Evolutionary conservation across 345 rosid genomes (phyloP).

Genomic region (Acer saccharum): DNA sequence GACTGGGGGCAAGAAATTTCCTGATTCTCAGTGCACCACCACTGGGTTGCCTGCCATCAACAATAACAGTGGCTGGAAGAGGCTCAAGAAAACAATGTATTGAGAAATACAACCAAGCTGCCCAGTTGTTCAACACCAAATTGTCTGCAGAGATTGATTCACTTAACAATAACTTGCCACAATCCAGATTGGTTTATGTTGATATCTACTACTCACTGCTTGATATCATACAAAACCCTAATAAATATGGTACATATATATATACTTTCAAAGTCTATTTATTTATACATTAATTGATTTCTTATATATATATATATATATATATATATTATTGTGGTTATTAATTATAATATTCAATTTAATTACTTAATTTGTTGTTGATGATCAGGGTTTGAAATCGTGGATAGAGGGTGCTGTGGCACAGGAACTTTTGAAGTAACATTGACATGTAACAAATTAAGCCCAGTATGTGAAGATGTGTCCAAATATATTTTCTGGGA

Average conservation of each 20-base stretch:
- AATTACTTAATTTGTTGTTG: background rate
- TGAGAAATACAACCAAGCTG: conserved; percentile 9
- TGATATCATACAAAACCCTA: conserved; percentile 15
- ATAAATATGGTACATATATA: background rate
- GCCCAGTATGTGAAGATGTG: background rate
- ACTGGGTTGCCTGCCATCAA: conserved; percentile 24
- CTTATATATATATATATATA: no score
- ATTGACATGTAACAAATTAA: background rate
- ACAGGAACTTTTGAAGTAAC: conserved; percentile 21
- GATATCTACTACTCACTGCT: conserved; percentile 31
- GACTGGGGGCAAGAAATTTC: conserved; percentile 26
- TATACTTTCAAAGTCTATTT: background rate
- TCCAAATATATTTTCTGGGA: conserved; percentile 32
- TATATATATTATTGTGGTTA: background rate
- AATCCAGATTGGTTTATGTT: conserved; percentile 15
- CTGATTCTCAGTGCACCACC: conserved; percentile 18
- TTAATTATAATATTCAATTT: background rate
- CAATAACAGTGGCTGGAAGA: conserved; percentile 5
- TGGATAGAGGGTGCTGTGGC: conserved; percentile 28
- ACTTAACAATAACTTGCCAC: conserved; percentile 11
- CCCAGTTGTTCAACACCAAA: conserved; percentile 26
- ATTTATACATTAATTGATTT: no score
- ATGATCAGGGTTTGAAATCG: conserved; percentile 19
- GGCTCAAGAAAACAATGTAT: background rate
- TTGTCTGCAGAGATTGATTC: conserved; percentile 9